Conservation (phyloP, 306 rosid species). For the Inga laurina region DNA sequence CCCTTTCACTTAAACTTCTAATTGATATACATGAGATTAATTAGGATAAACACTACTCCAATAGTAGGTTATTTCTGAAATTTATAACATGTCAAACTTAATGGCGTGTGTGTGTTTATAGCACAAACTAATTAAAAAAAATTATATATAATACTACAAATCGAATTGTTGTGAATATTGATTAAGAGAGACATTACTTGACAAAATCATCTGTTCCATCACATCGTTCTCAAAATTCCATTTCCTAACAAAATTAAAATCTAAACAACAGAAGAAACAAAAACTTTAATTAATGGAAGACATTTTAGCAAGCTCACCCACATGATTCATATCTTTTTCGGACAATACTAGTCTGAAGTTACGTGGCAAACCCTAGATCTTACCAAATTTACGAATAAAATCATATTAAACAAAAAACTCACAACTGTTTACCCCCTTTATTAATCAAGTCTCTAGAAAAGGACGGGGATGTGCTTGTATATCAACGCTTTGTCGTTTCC, state of each 20-base stretch:
- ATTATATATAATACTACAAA: not conserved
- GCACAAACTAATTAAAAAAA: not conserved
- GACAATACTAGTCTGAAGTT: not conserved
- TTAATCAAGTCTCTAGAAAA: not conserved
- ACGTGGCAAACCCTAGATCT: slow-evolving; percentile 36
- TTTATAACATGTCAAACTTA: not conserved
- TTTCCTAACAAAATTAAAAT: slow-evolving; percentile 15
- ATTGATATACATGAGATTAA: not conserved
- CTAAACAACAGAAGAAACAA: slow-evolving; percentile 31
- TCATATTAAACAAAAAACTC: not conserved
- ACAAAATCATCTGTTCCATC: not conserved
- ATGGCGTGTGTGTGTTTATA: not conserved
- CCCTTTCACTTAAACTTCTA: too few relatives aligned
- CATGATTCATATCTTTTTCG: not conserved
- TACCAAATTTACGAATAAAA: slow-evolving; percentile 6
- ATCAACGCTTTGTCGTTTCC: slow-evolving; percentile 36
- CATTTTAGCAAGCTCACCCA: slow-evolving; percentile 26
- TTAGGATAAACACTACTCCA: not conserved
- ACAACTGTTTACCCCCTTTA: not conserved
- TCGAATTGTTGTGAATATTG: not conserved
- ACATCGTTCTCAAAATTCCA: slow-evolving; percentile 31
- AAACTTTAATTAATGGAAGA: slow-evolving; percentile 17
- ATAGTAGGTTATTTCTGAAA: not conserved
- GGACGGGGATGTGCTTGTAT: slow-evolving; percentile 29
- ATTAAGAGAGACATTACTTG: not conserved